Conservation (phyloP, 805 yeast species). For the Candida anglica region DNA sequence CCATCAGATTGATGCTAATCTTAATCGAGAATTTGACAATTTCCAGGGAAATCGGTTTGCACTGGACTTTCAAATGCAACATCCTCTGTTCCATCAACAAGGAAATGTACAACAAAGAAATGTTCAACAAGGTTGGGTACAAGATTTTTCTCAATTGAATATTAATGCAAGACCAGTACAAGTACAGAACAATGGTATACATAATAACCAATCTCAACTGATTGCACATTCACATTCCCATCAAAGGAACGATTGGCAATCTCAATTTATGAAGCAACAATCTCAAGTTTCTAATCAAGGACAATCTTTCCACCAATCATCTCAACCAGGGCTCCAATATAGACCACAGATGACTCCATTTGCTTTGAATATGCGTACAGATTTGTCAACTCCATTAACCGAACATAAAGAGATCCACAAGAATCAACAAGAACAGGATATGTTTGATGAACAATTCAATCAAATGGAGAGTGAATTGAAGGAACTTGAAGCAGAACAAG, state of each 20-base stretch:
- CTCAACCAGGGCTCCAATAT: slow-evolving; percentile 4
- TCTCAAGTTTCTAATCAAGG: slow-evolving; percentile 7
- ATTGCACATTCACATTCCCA: too few species aligned
- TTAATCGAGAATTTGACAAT: slow-evolving; percentile 37
- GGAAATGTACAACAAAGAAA: slow-evolving; percentile 8
- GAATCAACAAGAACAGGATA: slow-evolving; percentile 19
- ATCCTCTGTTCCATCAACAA: slow-evolving; percentile 6
- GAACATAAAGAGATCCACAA: slow-evolving; percentile 28
- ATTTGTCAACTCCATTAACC: slow-evolving; percentile 13
- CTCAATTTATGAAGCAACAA: slow-evolving; percentile 8
- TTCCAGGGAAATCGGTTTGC: slow-evolving; percentile 15
- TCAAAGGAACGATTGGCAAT: slow-evolving; percentile 7
- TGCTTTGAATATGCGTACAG: slow-evolving; percentile 15
- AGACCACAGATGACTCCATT: slow-evolving; percentile 6
- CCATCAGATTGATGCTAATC: slow-evolving; percentile 20
- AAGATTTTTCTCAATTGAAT: slow-evolving; percentile 22
- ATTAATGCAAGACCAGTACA: slow-evolving; percentile 8
- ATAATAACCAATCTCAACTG: slow-evolving; percentile 10
- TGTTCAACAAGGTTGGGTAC: slow-evolving; percentile 22
- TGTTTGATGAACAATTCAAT: slow-evolving; percentile 29
- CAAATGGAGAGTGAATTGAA: slow-evolving; percentile 25
- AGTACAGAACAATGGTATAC: slow-evolving; percentile 12
- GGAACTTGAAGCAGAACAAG: slow-evolving; percentile 9
- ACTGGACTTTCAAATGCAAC: slow-evolving; percentile 5
- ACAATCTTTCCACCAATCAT: slow-evolving; percentile 5